Percentiles rank a stretch among this genome's conserved stretches.
These are phyloP conservation scores for Colletotrichum chrysophilum DNA, from an alignment of 2,329 filamentous ascomycete genomes.

Conservation along the genomic window DNA sequence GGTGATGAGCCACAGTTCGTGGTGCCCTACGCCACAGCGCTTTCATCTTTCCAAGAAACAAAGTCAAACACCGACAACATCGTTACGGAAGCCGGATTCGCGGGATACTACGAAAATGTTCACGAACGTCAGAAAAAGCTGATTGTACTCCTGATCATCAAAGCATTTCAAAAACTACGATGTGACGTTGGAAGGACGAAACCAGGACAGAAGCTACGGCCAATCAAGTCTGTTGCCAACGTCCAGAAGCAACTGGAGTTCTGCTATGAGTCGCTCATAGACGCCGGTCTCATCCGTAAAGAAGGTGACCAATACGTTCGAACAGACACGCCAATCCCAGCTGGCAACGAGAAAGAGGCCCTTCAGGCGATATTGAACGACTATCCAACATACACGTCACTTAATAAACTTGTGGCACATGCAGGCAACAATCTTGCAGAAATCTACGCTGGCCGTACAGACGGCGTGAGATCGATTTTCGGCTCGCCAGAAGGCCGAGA, in stretches of 20 bases:
- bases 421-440: background rate
- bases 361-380: background rate
- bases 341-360: background rate
- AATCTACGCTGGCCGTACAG: background rate
- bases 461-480: slow-evolving; percentile 2
- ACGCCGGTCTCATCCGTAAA: background rate
- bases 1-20: background rate
- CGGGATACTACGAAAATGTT: background rate
- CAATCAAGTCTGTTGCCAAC: background rate
- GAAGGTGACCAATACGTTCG: background rate
- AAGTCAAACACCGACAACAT: background rate
- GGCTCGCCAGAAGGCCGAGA: background rate
- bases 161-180: slow-evolving; percentile 1
- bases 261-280: background rate
- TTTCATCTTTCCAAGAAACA: background rate
- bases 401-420: background rate
- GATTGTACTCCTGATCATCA: background rate
- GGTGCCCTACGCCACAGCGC: background rate
- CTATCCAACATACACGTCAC: background rate
- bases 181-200: background rate
- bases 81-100: background rate
- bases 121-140: background rate
- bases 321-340: background rate
- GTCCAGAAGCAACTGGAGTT: slow-evolving; percentile 5
- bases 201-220: background rate